A percentile compares a stretch with the other conserved stretches of the same genome.
Evolutionary conservation across 768 basidiomycete species (phyloP).

Genomic region (Boletus vinaceobasis): DNA sequence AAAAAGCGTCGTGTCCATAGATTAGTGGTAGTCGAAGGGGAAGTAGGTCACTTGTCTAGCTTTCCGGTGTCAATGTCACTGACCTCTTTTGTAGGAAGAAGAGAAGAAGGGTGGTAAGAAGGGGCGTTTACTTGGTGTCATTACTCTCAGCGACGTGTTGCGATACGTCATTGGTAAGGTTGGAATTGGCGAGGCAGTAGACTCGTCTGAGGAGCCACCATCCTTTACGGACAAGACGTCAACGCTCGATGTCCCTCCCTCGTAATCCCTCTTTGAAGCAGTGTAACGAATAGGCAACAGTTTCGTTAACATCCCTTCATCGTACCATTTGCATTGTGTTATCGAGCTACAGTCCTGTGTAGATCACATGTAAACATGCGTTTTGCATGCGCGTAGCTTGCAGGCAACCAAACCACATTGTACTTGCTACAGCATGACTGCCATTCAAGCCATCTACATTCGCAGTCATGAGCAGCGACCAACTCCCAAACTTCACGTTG

Average conservation of each 20-base stretch:
- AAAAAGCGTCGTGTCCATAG: constrained; percentile 93
- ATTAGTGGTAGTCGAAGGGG: constrained; percentile 92
- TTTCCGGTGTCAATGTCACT: not conserved
- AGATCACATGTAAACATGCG: constrained; percentile 16
- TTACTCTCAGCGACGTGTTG: constrained; percentile 86
- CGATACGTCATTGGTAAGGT: constrained; percentile 73
- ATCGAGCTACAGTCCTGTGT: constrained; percentile 4
- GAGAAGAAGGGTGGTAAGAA: constrained; percentile 77
- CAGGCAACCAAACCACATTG: constrained; percentile 2
- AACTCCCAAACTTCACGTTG: constrained; percentile 72
- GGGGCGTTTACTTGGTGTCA: constrained; percentile 79
- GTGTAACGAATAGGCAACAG: not conserved
- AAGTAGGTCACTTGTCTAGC: constrained; percentile 42
- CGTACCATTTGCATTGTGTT: constrained; percentile 5
- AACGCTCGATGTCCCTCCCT: constrained; percentile 16
- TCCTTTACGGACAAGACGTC: constrained; percentile 13
- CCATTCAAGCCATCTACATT: constrained; percentile 75
- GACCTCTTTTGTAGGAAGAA: constrained; percentile 57
- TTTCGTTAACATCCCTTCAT: not conserved
- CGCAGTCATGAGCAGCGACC: constrained; percentile 65
- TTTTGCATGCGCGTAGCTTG: not conserved
- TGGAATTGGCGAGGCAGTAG: constrained; percentile 46
- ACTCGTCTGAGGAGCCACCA: constrained; percentile 32
- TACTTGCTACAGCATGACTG: constrained; percentile 45
- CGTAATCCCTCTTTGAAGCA: constrained; percentile 2